Conservation (phyloP, 148 eudicot genomes). For the Polygonum aviculare region DNA sequence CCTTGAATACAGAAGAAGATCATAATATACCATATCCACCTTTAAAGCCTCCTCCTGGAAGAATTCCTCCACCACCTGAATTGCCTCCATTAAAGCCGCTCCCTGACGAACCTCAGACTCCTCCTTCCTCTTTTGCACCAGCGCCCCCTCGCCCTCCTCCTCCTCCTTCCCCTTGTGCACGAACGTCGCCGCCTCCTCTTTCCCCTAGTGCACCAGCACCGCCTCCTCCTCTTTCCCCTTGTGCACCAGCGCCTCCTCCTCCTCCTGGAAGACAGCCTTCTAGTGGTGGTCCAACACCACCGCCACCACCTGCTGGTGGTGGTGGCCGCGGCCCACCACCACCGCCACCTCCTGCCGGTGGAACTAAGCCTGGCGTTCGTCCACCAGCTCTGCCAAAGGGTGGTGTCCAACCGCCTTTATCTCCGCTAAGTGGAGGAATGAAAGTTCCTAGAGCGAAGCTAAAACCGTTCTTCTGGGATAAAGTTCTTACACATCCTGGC, state of each 20-base stretch:
- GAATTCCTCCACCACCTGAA: slow-evolving; percentile 15
- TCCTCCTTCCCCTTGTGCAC: too few relatives aligned
- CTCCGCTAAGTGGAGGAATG: slow-evolving; percentile 17
- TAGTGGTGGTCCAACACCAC: neutral
- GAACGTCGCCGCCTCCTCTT: slow-evolving; percentile 10
- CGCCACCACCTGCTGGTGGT: slow-evolving; percentile 8
- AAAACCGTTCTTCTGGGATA: slow-evolving; percentile 97
- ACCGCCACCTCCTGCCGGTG: slow-evolving; percentile 20
- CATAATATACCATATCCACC: slow-evolving; percentile 23
- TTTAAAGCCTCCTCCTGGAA: slow-evolving; percentile 63
- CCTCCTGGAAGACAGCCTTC: neutral
- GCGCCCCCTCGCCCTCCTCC: slow-evolving; percentile 22
- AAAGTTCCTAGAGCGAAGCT: slow-evolving; percentile 49
- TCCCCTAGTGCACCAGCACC: too few relatives aligned
- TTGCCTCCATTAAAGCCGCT: slow-evolving; percentile 31
- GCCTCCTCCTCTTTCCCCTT: slow-evolving; percentile 26
- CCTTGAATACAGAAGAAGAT: slow-evolving; percentile 9
- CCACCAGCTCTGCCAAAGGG: slow-evolving; percentile 28
- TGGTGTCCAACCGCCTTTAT: slow-evolving; percentile 15
- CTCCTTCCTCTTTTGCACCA: slow-evolving; percentile 28
- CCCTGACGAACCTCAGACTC: slow-evolving; percentile 16
- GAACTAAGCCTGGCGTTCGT: slow-evolving; percentile 21
- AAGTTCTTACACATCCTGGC: slow-evolving; percentile 77
- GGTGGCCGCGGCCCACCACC: slow-evolving; percentile 34
- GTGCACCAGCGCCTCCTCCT: slow-evolving; percentile 19